Base-by-base conservation (phyloP, 2,329 filamentous ascomycete genomes). In the Aspergillus sp. region DNA sequence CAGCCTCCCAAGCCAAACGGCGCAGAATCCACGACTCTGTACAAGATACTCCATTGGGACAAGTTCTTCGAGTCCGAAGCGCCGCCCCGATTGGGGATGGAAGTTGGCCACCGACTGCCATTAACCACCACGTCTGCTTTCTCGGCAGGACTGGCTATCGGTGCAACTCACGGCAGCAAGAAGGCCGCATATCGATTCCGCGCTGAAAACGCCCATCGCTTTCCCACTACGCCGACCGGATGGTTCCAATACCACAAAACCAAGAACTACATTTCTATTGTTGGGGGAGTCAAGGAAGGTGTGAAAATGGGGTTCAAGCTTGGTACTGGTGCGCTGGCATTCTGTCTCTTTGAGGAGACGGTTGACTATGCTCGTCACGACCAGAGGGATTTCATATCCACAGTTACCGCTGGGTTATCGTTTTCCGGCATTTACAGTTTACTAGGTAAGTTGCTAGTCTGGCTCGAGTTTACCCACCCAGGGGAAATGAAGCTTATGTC, bases 161-260 rank as follows among this genome's bases (percentile, higher is more conserved):
- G 92, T 25, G 79, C 87, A 17, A 81, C 86, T 6, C 86, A 92
- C 56, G 91, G 91, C 23, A 87, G 87, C 58, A 87, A 87, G 69
- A 87, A 84, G 71, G 85, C 90, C 1, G 88, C 90, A 52, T 82
- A 96, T 57, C 89, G 90, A 40, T 99, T 97, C 79, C 89, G 93
- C 55, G 95, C 95, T 59, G 95, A 99, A 77, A 96, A 99, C 71
- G 92, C 95, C 1, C 95, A 99, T 80, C 90, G 93, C 64, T 86
- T 97, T 61, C 95, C 95, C 19, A 87, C 85, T 3, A 88, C 88
- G 1, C 87, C 90, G 25, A 86, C 87, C 2, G 93, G 92, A 17
- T 99, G 95, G 95, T 99, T 93, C 72, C 84, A 98, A n/a, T 99
- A 99, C 76, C 93, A 98, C 80, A 97, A 97, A 77, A 91, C 87